Evolutionary conservation across 192 early-diverging fungal species (phyloP).

Genomic region (Funneliformis geosporum): DNA sequence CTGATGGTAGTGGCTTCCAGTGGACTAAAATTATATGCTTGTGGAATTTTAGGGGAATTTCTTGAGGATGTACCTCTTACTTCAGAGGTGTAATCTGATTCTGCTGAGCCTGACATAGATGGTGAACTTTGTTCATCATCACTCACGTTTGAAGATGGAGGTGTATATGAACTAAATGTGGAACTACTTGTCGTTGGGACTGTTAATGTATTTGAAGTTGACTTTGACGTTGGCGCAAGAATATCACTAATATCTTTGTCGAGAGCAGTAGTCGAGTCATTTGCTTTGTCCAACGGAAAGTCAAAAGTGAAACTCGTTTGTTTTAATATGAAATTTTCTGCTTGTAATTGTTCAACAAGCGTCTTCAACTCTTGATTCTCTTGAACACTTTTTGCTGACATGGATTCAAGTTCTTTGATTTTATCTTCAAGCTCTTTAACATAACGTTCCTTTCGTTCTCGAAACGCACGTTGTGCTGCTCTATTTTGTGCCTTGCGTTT

Average conservation of each 20-base stretch:
- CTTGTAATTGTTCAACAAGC: constrained; percentile 51
- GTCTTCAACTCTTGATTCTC: constrained; percentile 54
- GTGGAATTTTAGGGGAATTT: not conserved
- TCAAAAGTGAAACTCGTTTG: constrained; percentile 55
- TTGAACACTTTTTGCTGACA: constrained; percentile 43
- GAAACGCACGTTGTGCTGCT: constrained; percentile 84
- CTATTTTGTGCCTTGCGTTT: constrained; percentile 79
- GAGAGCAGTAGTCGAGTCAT: not conserved
- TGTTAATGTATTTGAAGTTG: not conserved
- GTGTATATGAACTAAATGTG: constrained; percentile 25
- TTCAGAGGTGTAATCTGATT: not conserved
- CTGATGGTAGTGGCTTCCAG: not conserved
- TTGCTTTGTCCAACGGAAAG: constrained; percentile 46
- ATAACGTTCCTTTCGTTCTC: constrained; percentile 84
- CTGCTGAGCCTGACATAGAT: not conserved
- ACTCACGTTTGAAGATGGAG: constrained; percentile 33
- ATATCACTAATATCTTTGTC: constrained; percentile 23
- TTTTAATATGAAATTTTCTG: constrained; percentile 57
- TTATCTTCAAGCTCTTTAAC: constrained; percentile 77
- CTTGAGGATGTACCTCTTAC: not conserved
- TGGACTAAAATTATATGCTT: not conserved
- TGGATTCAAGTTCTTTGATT: constrained; percentile 69
- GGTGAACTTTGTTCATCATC: constrained; percentile 26
- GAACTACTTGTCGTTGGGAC: not conserved
- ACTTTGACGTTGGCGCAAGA: not conserved